Evolutionary conservation across 768 basidiomycete genomes (phyloP).

Genomic region (Megacollybia marginata): DNA sequence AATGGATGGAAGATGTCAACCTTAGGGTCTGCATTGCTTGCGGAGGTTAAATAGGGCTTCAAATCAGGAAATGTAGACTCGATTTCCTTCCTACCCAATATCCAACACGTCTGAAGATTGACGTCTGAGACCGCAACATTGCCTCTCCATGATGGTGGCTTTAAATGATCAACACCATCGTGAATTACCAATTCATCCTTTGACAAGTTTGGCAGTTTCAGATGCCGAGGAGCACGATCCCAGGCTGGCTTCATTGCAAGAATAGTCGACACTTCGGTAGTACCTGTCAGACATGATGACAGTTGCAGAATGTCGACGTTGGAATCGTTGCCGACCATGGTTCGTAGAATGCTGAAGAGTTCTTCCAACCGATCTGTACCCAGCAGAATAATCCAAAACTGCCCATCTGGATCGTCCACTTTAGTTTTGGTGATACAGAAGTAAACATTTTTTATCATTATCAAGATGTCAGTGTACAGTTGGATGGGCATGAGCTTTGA

Average conservation of each 20-base stretch:
- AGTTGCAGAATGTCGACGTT: background rate
- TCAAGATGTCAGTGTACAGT: background rate
- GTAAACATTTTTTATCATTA: background rate
- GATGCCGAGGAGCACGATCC: background rate
- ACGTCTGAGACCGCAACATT: slow-evolving; percentile 18
- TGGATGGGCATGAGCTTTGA: background rate
- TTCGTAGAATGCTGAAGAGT: background rate
- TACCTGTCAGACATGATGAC: background rate
- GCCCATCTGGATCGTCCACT: background rate
- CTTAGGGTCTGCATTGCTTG: background rate
- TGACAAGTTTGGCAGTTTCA: background rate
- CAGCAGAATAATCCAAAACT: background rate
- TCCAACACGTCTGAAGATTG: slow-evolving; percentile 23
- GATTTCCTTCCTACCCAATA: slow-evolving; percentile 12
- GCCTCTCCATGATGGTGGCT: slow-evolving; percentile 26
- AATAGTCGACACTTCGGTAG: background rate
- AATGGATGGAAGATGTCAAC: background rate
- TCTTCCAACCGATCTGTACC: background rate
- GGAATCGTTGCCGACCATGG: background rate
- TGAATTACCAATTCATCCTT: slow-evolving; percentile 11
- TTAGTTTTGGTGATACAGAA: background rate
- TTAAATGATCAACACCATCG: slow-evolving; percentile 23
- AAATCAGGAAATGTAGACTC: slow-evolving; percentile 8
- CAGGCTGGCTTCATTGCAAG: background rate
- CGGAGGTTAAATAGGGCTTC: background rate